Base-by-base conservation (phyloP, 495 filamentous ascomycete genomes). In the Penicillium robsamsonii region DNA sequence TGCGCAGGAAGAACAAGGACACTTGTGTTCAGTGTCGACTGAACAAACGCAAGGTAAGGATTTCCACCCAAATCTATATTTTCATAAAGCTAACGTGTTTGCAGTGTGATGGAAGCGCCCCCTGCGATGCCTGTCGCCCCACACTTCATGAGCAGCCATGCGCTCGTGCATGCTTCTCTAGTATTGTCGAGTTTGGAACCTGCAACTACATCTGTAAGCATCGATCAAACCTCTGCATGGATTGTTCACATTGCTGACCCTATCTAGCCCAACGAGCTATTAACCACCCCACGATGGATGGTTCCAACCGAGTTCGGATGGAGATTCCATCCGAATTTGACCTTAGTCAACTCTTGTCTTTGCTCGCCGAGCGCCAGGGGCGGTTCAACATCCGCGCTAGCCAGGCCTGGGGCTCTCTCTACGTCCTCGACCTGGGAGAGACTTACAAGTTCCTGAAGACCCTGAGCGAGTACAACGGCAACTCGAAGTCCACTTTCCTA, bases 171-270 rank as follows among this genome's bases (percentile, higher is more conserved):
- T 74, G 77, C 53, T 80, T 80, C 58, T 63, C 73, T 17, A 79
- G 68, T 54, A 76, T 80, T 55, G 76, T 80, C n/a, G 75, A 79
- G 60, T 76, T 74, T 48, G 77, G 73, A 53, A 78, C 75, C 3
- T 79, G 75, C 66, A 80, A 80, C 48, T 78, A 78, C 52, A 74
- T 80, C 48, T 80, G 76, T 79, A 66, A 38, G 75, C 59, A 38
- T 12, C 38, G 12, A 12, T 12, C 2, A 22, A 38, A 7, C 15
- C 15, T 29, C 20, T 47, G n/a, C 8, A 27, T 37, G 4, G 38
- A 15, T 31, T 33, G 42, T 38, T 30, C 53, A 37, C 15, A 29
- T 30, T 29, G 41, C 70, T 75, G 46, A 75, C 56, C 30, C 4
- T 5, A 15, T 42, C 12, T 25, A 79, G 76, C 76, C 45, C 77